Conservation (phyloP, 352 stramenopile species). For the Pseudoperonospora humuli region DNA sequence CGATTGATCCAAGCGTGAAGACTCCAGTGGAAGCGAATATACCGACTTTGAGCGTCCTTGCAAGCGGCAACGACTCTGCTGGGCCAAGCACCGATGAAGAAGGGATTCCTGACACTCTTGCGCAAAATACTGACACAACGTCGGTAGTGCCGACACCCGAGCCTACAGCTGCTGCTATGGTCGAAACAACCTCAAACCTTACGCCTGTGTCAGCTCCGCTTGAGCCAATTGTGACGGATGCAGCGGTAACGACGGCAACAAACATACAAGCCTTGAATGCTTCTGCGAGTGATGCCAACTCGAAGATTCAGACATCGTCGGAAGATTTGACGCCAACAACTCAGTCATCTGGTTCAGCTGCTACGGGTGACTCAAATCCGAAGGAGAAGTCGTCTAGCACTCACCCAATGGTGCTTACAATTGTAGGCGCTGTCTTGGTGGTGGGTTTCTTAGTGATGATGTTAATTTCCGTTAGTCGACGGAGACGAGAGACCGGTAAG, state of each 20-base stretch:
- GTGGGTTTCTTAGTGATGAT: slow-evolving; percentile 66
- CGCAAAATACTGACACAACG: too few species aligned
- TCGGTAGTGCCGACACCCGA: too few species aligned
- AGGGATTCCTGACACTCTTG: slow-evolving; percentile 3
- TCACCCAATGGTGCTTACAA: slow-evolving; percentile 64
- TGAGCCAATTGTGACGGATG: slow-evolving; percentile 4
- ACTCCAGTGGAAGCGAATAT: too few species aligned
- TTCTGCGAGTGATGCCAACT: slow-evolving; percentile 4
- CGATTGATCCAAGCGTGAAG: too few species aligned
- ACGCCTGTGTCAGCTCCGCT: background rate
- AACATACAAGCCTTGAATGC: slow-evolving; percentile 7
- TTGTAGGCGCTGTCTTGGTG: slow-evolving; percentile 63
- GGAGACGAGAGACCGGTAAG: slow-evolving; percentile 45
- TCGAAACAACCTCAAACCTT: slow-evolving; percentile 2
- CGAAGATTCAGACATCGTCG: slow-evolving; percentile 11
- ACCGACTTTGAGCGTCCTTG: too few species aligned
- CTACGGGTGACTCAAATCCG: slow-evolving; percentile 4
- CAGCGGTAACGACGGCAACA: background rate
- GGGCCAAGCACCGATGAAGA: slow-evolving; percentile 6
- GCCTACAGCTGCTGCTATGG: slow-evolving; percentile 6
- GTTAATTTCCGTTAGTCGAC: slow-evolving; percentile 50
- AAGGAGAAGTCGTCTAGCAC: slow-evolving; percentile 23
- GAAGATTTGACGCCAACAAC: slow-evolving; percentile 5
- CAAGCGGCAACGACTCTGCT: too few species aligned
- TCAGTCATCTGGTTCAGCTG: slow-evolving; percentile 12